A percentile compares a stretch with the other conserved stretches of the same genome.
Evolutionary conservation across 139 green algal genomes (phyloP).

Genomic region (Auxenochlorella pyrenoidosa): DNA sequence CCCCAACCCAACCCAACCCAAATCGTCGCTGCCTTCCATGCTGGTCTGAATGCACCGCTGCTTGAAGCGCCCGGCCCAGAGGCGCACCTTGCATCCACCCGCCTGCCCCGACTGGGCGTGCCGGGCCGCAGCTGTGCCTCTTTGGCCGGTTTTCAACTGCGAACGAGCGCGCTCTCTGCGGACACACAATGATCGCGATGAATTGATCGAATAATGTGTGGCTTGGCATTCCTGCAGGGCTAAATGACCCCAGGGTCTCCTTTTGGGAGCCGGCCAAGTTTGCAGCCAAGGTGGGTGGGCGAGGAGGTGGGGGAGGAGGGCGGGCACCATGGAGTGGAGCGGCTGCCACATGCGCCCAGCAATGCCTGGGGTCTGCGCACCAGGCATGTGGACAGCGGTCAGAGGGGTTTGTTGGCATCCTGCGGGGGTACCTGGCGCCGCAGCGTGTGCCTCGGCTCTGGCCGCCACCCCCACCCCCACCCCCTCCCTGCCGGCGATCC

Average conservation of each 20-base stretch:
- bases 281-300: conserved; percentile 75
- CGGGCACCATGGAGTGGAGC: neutral
- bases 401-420: too few species aligned
- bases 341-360: too few species aligned
- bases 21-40: too few species aligned
- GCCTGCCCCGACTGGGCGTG: neutral
- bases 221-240: conserved; percentile 55
- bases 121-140: too few species aligned
- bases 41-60: too few species aligned
- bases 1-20: too few species aligned
- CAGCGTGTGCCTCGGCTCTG: too few species aligned
- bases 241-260: conserved; percentile 82
- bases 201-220: too few species aligned
- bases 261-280: conserved; percentile 82
- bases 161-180: neutral
- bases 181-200: neutral
- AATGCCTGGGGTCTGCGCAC: too few species aligned
- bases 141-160: neutral
- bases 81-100: neutral
- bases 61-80: too few species aligned
- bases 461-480: neutral
- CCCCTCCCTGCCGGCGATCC: neutral
- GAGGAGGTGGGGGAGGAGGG: conserved; percentile 33
- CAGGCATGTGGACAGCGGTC: too few species aligned
- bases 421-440: too few species aligned